Evolutionary conservation across 371 early-diverging fungal species (phyloP).

Genomic region (Ordospora pajunii): DNA sequence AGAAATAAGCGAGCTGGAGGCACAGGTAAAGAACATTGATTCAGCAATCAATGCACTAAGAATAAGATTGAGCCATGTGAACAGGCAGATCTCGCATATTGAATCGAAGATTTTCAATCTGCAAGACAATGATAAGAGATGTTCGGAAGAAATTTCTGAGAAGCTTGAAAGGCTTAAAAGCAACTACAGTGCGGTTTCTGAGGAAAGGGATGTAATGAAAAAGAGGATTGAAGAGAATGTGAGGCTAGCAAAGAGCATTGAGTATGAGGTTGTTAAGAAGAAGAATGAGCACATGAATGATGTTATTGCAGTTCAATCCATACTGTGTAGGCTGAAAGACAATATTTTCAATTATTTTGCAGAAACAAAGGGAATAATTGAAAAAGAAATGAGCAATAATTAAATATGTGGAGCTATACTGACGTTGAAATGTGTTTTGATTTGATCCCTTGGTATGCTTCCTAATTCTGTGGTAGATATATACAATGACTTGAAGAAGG

Average conservation of each 20-base stretch:
- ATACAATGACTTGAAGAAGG: not conserved
- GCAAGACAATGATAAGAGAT: constrained; percentile 39
- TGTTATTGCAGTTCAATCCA: not conserved
- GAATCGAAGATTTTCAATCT: constrained; percentile 47
- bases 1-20: constrained; percentile 32
- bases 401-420: not conserved
- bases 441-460: constrained; percentile 30
- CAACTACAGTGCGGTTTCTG: constrained; percentile 29
- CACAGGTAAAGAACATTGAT: constrained; percentile 32
- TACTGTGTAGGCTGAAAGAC: constrained; percentile 30
- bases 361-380: constrained; percentile 2
- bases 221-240: constrained; percentile 36
- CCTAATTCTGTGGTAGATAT: constrained; percentile 2
- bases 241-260: constrained; percentile 24
- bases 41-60: constrained; percentile 36
- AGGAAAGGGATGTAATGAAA: constrained; percentile 21
- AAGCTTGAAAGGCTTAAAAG: constrained; percentile 37
- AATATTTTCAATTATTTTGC: constrained; percentile 17
- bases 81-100: constrained; percentile 49
- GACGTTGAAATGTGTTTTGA: not conserved
- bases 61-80: constrained; percentile 38
- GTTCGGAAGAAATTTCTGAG: constrained; percentile 22
- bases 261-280: constrained; percentile 22
- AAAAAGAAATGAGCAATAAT: not conserved
- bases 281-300: constrained; percentile 29